A percentile compares a stretch with the other conserved stretches of the same genome.
Evolutionary conservation across 1,139 yeast species (phyloP).

Genomic region (Nakaseomyces nivariensis): DNA sequence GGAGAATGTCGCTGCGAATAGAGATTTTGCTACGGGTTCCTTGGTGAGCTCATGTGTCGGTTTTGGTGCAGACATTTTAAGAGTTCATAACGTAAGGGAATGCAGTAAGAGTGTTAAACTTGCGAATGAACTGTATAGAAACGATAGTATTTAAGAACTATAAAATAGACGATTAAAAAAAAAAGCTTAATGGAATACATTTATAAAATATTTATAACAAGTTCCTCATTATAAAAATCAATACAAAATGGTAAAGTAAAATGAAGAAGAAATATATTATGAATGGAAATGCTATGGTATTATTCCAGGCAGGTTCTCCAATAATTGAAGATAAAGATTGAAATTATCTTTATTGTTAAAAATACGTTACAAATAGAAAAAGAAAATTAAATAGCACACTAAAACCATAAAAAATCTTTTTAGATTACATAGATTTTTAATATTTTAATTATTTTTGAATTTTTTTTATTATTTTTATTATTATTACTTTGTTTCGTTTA

Average conservation of each 20-base stretch:
- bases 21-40: conserved; percentile 72
- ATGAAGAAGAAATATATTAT: not conserved
- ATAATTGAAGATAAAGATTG: too few species aligned
- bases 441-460: not conserved
- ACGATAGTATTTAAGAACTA: not conserved
- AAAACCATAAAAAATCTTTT: too few species aligned
- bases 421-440: too few species aligned
- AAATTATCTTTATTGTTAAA: too few species aligned
- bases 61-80: conserved; percentile 66
- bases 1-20: conserved; percentile 39
- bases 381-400: too few species aligned
- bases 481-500: not conserved
- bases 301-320: not conserved
- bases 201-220: not conserved
- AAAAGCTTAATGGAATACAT: not conserved
- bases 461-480: not conserved
- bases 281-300: not conserved
- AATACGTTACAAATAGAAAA: too few species aligned
- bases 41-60: conserved; percentile 65
- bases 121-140: conserved; percentile 45
- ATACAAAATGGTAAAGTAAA: not conserved
- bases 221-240: too few species aligned
- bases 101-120: conserved; percentile 53
- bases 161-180: too few species aligned
- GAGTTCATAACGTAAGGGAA: conserved; percentile 79